Evolutionary conservation across 768 basidiomycete genomes (phyloP), one percentile per base, ranked within the genome.

Genomic region (Kwoniella dendrophila): DNA sequence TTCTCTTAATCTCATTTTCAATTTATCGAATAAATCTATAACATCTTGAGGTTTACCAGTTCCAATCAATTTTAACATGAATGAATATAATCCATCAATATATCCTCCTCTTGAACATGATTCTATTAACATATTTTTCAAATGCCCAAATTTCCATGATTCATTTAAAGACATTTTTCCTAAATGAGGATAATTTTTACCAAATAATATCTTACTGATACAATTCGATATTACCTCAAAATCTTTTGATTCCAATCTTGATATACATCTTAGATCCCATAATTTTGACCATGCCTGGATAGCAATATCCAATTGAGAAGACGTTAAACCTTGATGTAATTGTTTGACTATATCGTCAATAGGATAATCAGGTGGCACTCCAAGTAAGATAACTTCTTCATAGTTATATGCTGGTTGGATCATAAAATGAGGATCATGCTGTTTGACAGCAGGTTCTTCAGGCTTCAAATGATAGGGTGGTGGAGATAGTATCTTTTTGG

Each of bases 71-170:
- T 52, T 40, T 10, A 66, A 20, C 33, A 63, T 50, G n/a, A 66
- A 33, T 3, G 26, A 14, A 29, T 65, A 54, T 18, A 69, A 57
- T 1, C 60, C 68, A 2, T 34, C 0, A 24, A 44, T 45, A 30
- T 62, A 41, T 10, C 58, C 61, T 10, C 58, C 61, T 45, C 68
- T 38, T n/a, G 61, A 56, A 2, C 56, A 60, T 3, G 52, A 12
- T 30, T 66, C 68, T 12, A 66, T 63, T 11, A 36, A 60, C 45
- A 59, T 59, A 16, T 56, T 48, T 12, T 49, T 30, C 7, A 66
- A 29, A 36, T 51, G 29, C 1, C 59, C 59, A 40, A 49, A 62
- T 40, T 51, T 38, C 20, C 33, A n/a, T 4, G 59, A 29, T 36
- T 66, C 18, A 14, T 38, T 20, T 16, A 50, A 26, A 10, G 56